These are phyloP conservation scores for Yarrowia yakushimensis DNA, from an alignment of 805 yeast genomes.

Conservation along the genomic window DNA sequence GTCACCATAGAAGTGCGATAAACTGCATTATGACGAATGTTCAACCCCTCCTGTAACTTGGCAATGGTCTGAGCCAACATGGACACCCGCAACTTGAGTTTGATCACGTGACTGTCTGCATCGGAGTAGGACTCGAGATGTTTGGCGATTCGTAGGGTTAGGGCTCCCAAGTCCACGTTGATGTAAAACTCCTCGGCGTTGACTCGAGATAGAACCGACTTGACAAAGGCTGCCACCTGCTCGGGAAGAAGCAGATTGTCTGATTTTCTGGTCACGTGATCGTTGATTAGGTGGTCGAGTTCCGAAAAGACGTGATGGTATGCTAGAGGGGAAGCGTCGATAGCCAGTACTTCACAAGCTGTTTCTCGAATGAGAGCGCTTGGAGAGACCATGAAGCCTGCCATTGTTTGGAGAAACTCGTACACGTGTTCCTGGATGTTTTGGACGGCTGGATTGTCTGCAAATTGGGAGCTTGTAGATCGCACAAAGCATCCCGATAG, in stretches of 20 bases:
- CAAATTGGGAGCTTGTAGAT: conserved; percentile 26
- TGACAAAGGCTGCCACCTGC: conserved; percentile 31
- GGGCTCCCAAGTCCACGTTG: conserved; percentile 31
- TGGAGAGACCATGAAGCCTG: conserved; percentile 41
- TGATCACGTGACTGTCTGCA: conserved; percentile 26
- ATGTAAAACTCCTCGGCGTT: conserved; percentile 32
- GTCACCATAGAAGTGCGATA: conserved; percentile 31
- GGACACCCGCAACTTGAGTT: conserved; percentile 30
- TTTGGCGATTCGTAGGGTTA: conserved; percentile 30
- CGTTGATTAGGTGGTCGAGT: conserved; percentile 36
- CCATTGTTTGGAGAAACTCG: conserved; percentile 36
- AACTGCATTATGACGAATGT: conserved; percentile 29
- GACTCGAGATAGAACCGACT: conserved; percentile 30
- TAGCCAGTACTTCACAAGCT: conserved; percentile 65
- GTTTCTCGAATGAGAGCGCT: conserved; percentile 58
- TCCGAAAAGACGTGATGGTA: conserved; percentile 47
- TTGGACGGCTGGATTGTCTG: conserved; percentile 18
- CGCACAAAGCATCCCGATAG: conserved; percentile 39
- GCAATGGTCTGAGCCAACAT: conserved; percentile 32
- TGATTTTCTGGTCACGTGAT: conserved; percentile 1
- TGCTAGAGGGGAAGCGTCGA: conserved; percentile 61
- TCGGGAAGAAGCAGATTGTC: conserved; percentile 9
- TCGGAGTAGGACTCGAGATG: conserved; percentile 26
- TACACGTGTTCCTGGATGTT: conserved; percentile 54
- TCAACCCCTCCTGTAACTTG: conserved; percentile 31